A percentile compares a stretch with the other conserved stretches of the same genome.
Conservation (phyloP, 2,329 filamentous ascomycete genomes). For the Furcasterigmium furcatum region DNA sequence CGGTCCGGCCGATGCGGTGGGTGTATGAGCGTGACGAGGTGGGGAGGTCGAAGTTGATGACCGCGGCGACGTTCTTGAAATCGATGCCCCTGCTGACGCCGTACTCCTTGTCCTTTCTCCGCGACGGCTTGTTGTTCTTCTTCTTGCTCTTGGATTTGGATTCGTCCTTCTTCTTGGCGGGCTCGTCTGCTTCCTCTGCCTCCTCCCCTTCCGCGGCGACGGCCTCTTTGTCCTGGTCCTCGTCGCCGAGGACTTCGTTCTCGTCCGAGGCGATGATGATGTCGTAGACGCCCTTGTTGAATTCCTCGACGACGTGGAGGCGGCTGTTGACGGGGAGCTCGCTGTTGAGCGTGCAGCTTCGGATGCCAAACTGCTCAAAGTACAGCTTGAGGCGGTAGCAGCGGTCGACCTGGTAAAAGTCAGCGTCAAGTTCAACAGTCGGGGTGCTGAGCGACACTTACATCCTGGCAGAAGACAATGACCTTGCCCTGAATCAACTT, state of each 20-base stretch:
- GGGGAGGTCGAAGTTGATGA: constrained; percentile 96
- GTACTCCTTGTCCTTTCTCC: constrained; percentile 74
- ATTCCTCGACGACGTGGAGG: constrained; percentile 93
- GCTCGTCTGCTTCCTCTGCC: constrained; percentile 38
- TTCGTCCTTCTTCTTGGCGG: constrained; percentile 19
- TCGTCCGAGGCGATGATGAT: constrained; percentile 97
- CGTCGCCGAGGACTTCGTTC: constrained; percentile 74
- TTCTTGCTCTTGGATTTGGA: constrained; percentile 19
- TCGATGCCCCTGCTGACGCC: constrained; percentile 82
- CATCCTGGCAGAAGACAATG: constrained; percentile 67
- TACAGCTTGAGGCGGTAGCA: constrained; percentile 94
- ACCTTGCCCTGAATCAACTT: constrained; percentile 92
- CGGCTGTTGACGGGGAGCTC: constrained; percentile 91
- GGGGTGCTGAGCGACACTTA: neutral
- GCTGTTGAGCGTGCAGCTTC: constrained; percentile 89
- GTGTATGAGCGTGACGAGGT: constrained; percentile 87
- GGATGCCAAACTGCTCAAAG: constrained; percentile 94
- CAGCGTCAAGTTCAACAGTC: neutral
- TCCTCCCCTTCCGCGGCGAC: constrained; percentile 26
- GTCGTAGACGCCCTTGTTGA: constrained; percentile 95
- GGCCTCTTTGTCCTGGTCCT: constrained; percentile 36
- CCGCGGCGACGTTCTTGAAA: constrained; percentile 90
- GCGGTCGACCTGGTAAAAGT: constrained; percentile 54
- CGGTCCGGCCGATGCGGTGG: constrained; percentile 94
- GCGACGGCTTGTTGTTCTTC: constrained; percentile 62